Evolutionary conservation across 306 rosid species (phyloP), one percentile per base, ranked within the genome.

Genomic region (Cucurbita argyrosperma): DNA sequence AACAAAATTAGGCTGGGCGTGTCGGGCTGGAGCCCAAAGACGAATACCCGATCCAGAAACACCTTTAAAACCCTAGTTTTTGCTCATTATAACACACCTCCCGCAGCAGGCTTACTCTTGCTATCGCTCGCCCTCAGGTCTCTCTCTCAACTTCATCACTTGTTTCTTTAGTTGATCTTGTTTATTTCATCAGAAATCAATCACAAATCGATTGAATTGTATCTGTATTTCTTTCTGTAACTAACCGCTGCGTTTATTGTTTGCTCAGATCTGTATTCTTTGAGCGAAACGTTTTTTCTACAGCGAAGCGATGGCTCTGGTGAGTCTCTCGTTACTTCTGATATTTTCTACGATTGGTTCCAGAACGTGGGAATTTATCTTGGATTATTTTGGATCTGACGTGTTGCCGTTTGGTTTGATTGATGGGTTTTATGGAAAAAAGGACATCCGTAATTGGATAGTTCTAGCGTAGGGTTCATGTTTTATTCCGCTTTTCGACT

Each of bases 301-400:
- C 35, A 30, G 53, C n/a, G 58, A 79, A 88, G 89, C 87, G 78
- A 91, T 91, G 97, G 88, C 90, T 79, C 86, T 91, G 88, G 92
- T 86, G 81, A 82, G 96, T n/a, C 1, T 59, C 6, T 49, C 46
- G 15, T 12, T 26, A 46, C 39, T 66, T 62, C 10, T 62, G 0
- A 6, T 47, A 3, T 47, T 68, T 15, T 68, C 8, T 14, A 3
- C 0, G 15, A 11, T 47, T 13, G 14, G 14, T 66, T 18, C 4
- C 2, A 23, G 12, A 26, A 68, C 1, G 7, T 3, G 11, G 4
- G 42, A 43, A 4, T 49, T 69, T 69, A 1, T 26, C 12, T 68
- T 9, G 49, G 58, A 15, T 3, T 26, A 5, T 47, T 69, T 23
- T 0, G 45, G 74, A 69, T 69, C 74, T 49, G 26, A 45, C 8